Evolutionary conservation across 768 basidiomycete genomes (phyloP), one percentile per base, ranked within the genome.

Genomic region (Pseudohyphozyma bogoriensis): DNA sequence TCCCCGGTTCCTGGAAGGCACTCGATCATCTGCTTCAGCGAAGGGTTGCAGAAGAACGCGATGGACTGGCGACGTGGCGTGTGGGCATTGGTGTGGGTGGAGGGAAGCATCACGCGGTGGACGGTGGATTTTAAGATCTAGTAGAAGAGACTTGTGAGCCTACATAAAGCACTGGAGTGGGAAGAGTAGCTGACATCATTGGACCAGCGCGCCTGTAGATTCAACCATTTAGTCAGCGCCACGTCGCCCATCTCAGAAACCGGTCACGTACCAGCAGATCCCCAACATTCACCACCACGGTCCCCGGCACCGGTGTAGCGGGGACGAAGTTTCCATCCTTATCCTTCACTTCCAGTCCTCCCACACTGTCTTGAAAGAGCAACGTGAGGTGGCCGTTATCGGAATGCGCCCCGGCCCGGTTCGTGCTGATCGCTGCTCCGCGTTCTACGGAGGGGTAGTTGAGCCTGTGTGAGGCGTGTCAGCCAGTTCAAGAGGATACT

Each of bases 401-500:
- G 51, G 86, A 86, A 69, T 91, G 89, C 24, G 85, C 83, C 15
- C 86, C 88, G 20, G 88, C 88, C 32, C 89, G 79, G 18, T 85
- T 83, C n/a, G n/a, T n/a, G n/a, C n/a, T n/a, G n/a, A n/a, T n/a
- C n/a, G n/a, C n/a, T n/a, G n/a, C n/a, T n/a, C n/a, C n/a, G n/a
- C n/a, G n/a, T n/a, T n/a, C 81, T 54, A 90, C 79, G 22, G 86
- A 76, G 28, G 89, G 89, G 71, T 91, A 91, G 12, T 83, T 85
- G 31, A 91, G 74, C 37, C 62, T 63, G 47, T n/a, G n/a, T n/a
- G n/a, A n/a, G n/a, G n/a, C n/a, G n/a, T n/a, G n/a, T n/a, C n/a
- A n/a, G n/a, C n/a, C n/a, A n/a, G n/a, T n/a, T n/a, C n/a, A n/a
- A n/a, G n/a, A n/a, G n/a, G n/a, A n/a, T n/a, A n/a, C n/a, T n/a